Base-by-base conservation (phyloP, 305 asterid genomes). In the Stenogyne calaminthoides region DNA sequence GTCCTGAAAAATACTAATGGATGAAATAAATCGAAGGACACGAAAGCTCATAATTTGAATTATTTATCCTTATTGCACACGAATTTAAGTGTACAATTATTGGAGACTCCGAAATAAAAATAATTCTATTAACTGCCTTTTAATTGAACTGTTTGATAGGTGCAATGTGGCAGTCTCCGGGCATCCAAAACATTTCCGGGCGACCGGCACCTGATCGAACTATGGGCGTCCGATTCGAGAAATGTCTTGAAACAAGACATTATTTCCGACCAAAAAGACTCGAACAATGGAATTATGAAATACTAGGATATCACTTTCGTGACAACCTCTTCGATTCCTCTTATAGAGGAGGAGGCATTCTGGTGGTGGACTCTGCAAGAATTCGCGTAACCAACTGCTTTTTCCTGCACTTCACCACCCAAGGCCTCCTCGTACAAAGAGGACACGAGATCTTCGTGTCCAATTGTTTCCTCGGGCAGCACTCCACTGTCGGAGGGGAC, bases 371-470 rank as follows among this genome's bases (percentile, higher is more conserved):
- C 76, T 81, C 96, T 0, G 83, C 84, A 3, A 27, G 96, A 73
- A 74, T 83, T 34, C 89, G 85, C 3, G 7, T 89, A 14, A 57
- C 54, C 18, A 69, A 69, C 74, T 83, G 86, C 61, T 87, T 77
- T 75, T 86, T 89, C 76, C 60, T 86, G 7, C 93, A 77, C 71
- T 89, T 89, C 72, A 70, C 71, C 62, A 84, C 88, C 0, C 58
- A 83, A 42, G 91, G 91, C 5, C 68, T 87, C 67, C 83, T 82
- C 1, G 83, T 87, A 55, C 25, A 19, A 1, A 25, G 88, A 9
- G 96, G 93, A 29, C 91, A 89, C 39, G 96, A 89, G 58, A 81
- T 90, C 34, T 83, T 88, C 78, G 64, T 87, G 2, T 68, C 87
- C 1, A 62, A 54, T 67, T 78, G 80, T 58, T 89, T 87, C 71